Percentiles rank a stretch among this genome's conserved stretches.
Conservation (phyloP, 495 filamentous ascomycete genomes). For the Wilcoxina mikolae region DNA sequence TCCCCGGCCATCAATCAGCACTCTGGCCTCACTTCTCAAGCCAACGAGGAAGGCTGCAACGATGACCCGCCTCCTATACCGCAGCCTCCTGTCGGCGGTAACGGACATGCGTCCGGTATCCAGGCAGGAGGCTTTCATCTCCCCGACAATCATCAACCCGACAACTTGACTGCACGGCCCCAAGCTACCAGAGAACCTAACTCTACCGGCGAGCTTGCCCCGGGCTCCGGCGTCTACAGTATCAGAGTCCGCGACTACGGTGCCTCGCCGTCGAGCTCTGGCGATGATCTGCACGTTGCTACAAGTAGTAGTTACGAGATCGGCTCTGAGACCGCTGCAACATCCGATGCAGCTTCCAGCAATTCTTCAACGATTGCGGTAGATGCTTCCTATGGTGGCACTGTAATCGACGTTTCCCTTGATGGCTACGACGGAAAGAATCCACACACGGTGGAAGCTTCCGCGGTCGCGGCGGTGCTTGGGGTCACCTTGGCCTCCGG, state of each 20-base stretch:
- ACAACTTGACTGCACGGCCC: constrained; percentile 4
- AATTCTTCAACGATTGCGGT: constrained; percentile 24
- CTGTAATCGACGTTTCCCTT: constrained; percentile 15
- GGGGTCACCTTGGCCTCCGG: constrained; percentile 17
- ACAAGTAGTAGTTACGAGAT: background rate
- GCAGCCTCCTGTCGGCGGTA: constrained; percentile 28
- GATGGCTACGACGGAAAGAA: constrained; percentile 18
- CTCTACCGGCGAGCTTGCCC: constrained; percentile 2
- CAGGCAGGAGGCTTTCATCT: constrained; percentile 27
- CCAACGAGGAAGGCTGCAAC: constrained; percentile 25
- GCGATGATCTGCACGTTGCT: background rate
- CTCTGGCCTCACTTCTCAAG: constrained; percentile 22
- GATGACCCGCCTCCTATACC: constrained; percentile 29
- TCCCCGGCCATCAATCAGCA: constrained; percentile 24
- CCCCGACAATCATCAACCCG: constrained; percentile 17
- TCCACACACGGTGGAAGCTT: constrained; percentile 18
- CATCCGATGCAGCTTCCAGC: constrained; percentile 13
- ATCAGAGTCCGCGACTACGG: constrained; percentile 4
- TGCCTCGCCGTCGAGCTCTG: background rate
- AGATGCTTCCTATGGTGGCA: constrained; percentile 5
- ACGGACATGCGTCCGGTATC: background rate
- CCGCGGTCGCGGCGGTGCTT: constrained; percentile 17
- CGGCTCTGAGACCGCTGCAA: background rate
- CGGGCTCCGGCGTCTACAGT: constrained; percentile 1
- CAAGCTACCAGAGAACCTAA: constrained; percentile 3